phyloP scores from a whole-genome alignment of 192 early-diverging fungal genomes.

The Gamsiella multidivaricata region DNA sequence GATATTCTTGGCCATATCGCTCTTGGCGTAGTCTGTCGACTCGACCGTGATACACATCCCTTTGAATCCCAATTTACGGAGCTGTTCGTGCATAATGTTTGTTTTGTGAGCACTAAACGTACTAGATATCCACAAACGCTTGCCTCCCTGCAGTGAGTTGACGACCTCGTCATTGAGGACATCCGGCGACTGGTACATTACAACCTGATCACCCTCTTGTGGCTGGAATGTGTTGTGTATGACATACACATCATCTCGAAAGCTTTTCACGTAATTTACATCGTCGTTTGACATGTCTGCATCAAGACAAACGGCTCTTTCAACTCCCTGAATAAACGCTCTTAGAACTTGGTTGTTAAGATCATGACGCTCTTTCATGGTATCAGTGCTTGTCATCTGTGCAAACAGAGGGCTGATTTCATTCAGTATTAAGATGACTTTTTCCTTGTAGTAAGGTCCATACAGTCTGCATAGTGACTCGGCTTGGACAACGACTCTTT shows the following conservation, averaged over 20 bases:
- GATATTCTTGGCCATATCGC: constrained; percentile 3
- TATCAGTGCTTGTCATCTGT: constrained; percentile 20
- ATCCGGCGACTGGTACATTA: constrained; percentile 20
- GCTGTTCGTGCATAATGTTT: neutral
- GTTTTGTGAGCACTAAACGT: constrained; percentile 3
- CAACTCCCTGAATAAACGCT: constrained; percentile 1
- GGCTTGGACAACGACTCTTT: constrained; percentile 15
- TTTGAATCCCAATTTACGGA: neutral
- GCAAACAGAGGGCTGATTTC: constrained; percentile 24
- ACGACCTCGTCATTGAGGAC: too few relatives aligned
- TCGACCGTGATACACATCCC: constrained; percentile 2
- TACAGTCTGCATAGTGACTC: constrained; percentile 16
- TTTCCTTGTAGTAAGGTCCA: neutral
- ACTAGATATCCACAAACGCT: constrained; percentile 13
- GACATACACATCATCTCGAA: constrained; percentile 10
- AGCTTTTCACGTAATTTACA: constrained; percentile 4
- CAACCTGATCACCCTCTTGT: constrained; percentile 16
- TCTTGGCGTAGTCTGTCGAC: neutral
- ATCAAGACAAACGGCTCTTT: constrained; percentile 22
- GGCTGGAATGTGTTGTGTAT: constrained; percentile 23
- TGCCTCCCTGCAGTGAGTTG: too few relatives aligned
- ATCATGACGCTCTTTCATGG: constrained; percentile 7
- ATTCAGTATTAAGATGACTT: constrained; percentile 18
- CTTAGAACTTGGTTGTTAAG: neutral
- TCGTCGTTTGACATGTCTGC: constrained; percentile 11